Conservation (phyloP, 768 basidiomycete species). For the Imleria badia region DNA sequence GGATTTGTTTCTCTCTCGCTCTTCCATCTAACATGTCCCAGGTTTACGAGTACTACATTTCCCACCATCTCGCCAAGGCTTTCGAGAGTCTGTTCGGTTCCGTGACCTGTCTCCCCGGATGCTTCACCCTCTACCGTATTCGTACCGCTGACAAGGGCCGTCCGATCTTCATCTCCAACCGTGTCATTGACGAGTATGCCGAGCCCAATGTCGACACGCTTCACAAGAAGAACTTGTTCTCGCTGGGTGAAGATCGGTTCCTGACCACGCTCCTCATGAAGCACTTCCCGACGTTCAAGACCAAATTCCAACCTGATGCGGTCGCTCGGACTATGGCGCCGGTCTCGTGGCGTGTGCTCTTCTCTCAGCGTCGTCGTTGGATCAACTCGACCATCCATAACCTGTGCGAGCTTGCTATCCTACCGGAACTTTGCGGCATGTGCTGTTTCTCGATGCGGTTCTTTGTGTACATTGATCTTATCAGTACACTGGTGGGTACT, state of each 20-base stretch:
- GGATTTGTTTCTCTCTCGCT: background rate
- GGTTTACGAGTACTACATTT: conserved; percentile 72
- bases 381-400: conserved; percentile 76
- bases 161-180: conserved; percentile 70
- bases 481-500: conserved; percentile 54
- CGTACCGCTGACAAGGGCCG: conserved; percentile 72
- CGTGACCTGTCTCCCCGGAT: conserved; percentile 71
- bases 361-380: conserved; percentile 71
- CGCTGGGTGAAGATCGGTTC: conserved; percentile 71
- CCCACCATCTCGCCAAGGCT: conserved; percentile 64
- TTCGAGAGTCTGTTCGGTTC: conserved; percentile 71
- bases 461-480: conserved; percentile 66
- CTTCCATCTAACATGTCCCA: conserved; percentile 20
- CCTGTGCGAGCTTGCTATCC: conserved; percentile 59
- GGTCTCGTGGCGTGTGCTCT: conserved; percentile 57
- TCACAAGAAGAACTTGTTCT: conserved; percentile 70
- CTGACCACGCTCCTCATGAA: conserved; percentile 68
- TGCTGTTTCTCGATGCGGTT: conserved; percentile 77
- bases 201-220: conserved; percentile 66
- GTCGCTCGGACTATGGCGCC: conserved; percentile 63
- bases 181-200: conserved; percentile 68
- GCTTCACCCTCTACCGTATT: conserved; percentile 70
- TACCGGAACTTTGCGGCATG: conserved; percentile 65
- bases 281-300: conserved; percentile 68
- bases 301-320: conserved; percentile 67